A percentile compares a stretch with the other conserved stretches of the same genome.
phyloP scores from a whole-genome alignment of 2,329 filamentous ascomycete genomes.

The Tolypocladium nubicola region DNA sequence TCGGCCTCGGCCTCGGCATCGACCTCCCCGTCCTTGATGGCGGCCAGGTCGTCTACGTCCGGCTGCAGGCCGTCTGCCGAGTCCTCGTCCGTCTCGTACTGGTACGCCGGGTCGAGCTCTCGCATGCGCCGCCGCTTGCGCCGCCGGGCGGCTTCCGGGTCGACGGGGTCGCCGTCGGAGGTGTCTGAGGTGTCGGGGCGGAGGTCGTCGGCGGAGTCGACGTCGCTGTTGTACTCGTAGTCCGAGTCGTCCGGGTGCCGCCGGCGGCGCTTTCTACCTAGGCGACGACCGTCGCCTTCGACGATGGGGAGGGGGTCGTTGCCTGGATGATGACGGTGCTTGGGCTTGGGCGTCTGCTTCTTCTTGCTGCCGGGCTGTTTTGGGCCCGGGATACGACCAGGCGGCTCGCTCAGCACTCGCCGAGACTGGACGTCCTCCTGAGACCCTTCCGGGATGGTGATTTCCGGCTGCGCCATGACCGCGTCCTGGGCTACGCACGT shows the following conservation, averaged over 20 bases:
- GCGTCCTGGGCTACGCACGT: not conserved
- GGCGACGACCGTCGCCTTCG: not conserved
- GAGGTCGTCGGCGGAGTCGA: not conserved
- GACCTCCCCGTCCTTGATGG: not conserved
- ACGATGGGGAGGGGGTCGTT: not conserved
- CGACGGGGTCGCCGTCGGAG: not conserved
- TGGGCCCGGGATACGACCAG: not conserved
- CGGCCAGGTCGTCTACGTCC: conserved; percentile 8
- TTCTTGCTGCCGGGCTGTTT: not conserved
- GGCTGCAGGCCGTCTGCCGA: conserved; percentile 10
- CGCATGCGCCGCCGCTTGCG: not conserved
- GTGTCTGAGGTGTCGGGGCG: not conserved
- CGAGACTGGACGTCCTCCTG: not conserved
- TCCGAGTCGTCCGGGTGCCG: not conserved
- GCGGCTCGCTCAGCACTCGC: not conserved
- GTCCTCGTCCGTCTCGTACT: conserved; percentile 8
- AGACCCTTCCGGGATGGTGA: not conserved
- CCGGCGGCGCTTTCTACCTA: not conserved
- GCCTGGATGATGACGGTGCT: not conserved
- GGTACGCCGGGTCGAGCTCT: conserved; percentile 9
- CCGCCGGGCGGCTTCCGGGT: not conserved
- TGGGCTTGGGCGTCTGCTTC: not conserved
- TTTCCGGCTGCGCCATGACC: not conserved
- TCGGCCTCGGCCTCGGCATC: not conserved
- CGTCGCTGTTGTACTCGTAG: not conserved